Evolutionary conservation across 2,329 filamentous ascomycete species (phyloP), one percentile per base, ranked within the genome.

Genomic region (Penicillium sp.): DNA sequence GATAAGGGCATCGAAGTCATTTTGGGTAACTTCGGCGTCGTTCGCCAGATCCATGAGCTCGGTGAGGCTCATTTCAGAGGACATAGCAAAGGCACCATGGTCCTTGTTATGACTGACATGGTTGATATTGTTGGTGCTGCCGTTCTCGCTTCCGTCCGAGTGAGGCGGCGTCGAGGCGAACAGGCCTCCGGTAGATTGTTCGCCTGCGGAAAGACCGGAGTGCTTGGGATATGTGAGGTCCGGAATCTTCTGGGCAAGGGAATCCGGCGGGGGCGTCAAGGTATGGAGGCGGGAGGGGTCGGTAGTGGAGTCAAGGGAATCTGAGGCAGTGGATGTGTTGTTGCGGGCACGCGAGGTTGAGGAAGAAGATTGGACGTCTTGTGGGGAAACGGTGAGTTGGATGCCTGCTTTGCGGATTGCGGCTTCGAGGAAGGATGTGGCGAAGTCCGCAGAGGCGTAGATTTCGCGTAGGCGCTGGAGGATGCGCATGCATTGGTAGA

Each of bases 391-490:
- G 2, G 79, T 80, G 33, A 89, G 76, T 48, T 88, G 83, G 54
- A 93, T 90, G 49, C 88, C 84, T 8, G 89, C 89, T 73, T 95
- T 95, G 54, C 88, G 84, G 55, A 95, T 87, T 0, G 90, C 89
- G 1, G 90, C 89, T 66, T 95, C 89, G n/a, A 96, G 78, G 74
- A 96, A 96, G 2, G 88, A 88, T 0, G 88, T 92, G n/a, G 89
- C 90, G 62, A 93, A 95, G 69, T 96, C 91, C n/a, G 92, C 92
- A 0, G 91, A 90, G 0, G 90, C 85, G 64, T 97, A 96, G 27
- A 90, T 88, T 64, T 95, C 89, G 31, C 90, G 83, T 14, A 97
- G 78, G 55, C 86, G 86, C 66, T 90, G 85, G 77, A 96, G 87
- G 51, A 95, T 89, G 39, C 85, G 81, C 89, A 96, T 95, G 72